These are phyloP conservation scores for Fusarium avenaceum DNA, from an alignment of 2,329 filamentous ascomycete species.

Conservation along the genomic window DNA sequence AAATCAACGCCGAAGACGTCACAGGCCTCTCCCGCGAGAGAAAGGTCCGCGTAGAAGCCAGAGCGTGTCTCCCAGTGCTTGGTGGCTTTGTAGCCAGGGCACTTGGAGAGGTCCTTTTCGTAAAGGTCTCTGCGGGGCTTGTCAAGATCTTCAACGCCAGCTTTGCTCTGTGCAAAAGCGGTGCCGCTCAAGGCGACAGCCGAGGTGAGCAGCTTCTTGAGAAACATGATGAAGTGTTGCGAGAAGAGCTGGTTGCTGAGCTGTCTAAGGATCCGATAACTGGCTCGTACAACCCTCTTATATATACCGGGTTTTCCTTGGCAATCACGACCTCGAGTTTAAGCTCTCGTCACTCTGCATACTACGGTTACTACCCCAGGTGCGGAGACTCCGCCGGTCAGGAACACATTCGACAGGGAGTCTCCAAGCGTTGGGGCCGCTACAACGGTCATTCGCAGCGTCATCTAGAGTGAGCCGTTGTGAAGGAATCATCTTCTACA, in stretches of 20 bases:
- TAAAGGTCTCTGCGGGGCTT: constrained; percentile 38
- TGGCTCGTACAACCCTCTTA: constrained; percentile 2
- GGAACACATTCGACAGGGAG: neutral
- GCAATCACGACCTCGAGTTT: neutral
- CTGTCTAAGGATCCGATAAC: neutral
- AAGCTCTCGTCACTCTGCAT: constrained; percentile 20
- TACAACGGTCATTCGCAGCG: neutral
- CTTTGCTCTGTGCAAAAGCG: constrained; percentile 40
- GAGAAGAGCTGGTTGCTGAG: constrained; percentile 15
- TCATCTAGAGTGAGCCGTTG: neutral
- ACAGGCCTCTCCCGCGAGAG: constrained; percentile 77
- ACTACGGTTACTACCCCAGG: neutral
- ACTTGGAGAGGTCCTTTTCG: constrained; percentile 54
- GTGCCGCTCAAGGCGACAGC: constrained; percentile 29
- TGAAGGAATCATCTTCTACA: neutral
- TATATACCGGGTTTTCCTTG: constrained; percentile 30
- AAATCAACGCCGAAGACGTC: constrained; percentile 85
- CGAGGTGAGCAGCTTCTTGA: constrained; percentile 37
- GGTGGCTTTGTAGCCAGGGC: constrained; percentile 76
- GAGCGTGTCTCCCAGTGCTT: constrained; percentile 66
- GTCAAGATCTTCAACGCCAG: constrained; percentile 34
- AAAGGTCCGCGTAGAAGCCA: constrained; percentile 77
- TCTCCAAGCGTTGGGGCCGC: neutral
- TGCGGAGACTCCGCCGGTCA: constrained; percentile 33
- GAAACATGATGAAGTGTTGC: constrained; percentile 26